Evolutionary conservation across 2,329 filamentous ascomycete species (phyloP), one percentile per base, ranked within the genome.

Genomic region (Xylariaceae sp.): DNA sequence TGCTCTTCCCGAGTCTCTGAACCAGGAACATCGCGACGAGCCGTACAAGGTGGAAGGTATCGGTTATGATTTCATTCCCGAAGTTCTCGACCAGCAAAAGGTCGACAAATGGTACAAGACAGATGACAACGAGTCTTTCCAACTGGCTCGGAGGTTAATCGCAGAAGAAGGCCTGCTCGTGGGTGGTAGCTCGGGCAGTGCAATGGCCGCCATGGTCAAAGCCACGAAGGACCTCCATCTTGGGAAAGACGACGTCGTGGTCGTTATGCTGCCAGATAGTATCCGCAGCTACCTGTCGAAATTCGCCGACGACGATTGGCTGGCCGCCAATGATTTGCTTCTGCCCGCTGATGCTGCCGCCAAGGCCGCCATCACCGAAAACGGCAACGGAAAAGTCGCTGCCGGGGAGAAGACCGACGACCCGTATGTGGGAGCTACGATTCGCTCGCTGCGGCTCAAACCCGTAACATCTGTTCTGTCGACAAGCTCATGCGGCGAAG

Each of bases 51-150:
- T 99, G 1, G 94, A 99, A 75, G 94, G 94, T 41, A 99, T 99
- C 64, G 94, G 94, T 17, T 99, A 99, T 70, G 94, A 99, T 71
- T 99, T 99, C 70, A 88, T 99, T 54, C 94, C 95, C 6, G 90
- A 97, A 19, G 95, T 99, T 5, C 78, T 99, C 50, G 86, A 94
- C 60, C 90, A 87, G 66, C 73, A 85, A 28, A 70, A 82, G 5
- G 89, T 99, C 31, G 89, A 97, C 71, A 88, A 87, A 67, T 99
- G 94, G 94, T 97, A 97, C 77, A 99, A 99, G 83, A 99, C 94
- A 3, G 89, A 93, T 56, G 94, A 99, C 67, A 82, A 83, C 55
- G 89, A 96, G 68, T 92, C 92, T 2, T 99, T 99, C 74, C 80
- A 85, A 68, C 92, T 90, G 66, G 90, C 94, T n/a, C 82, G 95